Conservation (phyloP, 805 yeast genomes). For the Saccharomycopsis javanensis region DNA sequence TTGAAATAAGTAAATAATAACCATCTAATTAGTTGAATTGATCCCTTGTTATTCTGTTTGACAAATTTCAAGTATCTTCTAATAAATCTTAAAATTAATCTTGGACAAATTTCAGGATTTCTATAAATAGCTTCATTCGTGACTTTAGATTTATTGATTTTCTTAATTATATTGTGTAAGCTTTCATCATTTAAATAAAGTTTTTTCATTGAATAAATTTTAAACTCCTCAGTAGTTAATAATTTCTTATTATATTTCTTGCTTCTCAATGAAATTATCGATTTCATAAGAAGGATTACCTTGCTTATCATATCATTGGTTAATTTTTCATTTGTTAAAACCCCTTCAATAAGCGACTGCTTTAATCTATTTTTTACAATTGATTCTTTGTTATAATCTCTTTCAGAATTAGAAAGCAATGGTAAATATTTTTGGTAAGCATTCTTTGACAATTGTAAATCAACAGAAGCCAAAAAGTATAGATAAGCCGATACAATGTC, state of each 20-base stretch:
- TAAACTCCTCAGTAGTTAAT: neutral
- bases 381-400: neutral
- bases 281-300: neutral
- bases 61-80: neutral
- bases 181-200: neutral
- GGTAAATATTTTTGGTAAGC: neutral
- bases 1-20: neutral
- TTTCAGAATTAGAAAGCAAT: neutral
- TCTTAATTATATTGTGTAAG: neutral
- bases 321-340: neutral
- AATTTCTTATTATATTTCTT: neutral
- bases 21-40: neutral
- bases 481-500: neutral
- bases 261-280: neutral
- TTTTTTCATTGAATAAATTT: neutral
- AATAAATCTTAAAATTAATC: neutral
- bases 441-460: neutral
- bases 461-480: neutral
- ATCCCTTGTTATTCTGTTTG: neutral
- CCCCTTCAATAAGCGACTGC: neutral
- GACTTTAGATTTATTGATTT: neutral
- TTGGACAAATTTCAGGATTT: neutral
- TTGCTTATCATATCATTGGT: neutral
- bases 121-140: neutral
- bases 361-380: neutral